Evolutionary conservation across 2,329 filamentous ascomycete genomes (phyloP).

Genomic region (Neospermospora avenae): DNA sequence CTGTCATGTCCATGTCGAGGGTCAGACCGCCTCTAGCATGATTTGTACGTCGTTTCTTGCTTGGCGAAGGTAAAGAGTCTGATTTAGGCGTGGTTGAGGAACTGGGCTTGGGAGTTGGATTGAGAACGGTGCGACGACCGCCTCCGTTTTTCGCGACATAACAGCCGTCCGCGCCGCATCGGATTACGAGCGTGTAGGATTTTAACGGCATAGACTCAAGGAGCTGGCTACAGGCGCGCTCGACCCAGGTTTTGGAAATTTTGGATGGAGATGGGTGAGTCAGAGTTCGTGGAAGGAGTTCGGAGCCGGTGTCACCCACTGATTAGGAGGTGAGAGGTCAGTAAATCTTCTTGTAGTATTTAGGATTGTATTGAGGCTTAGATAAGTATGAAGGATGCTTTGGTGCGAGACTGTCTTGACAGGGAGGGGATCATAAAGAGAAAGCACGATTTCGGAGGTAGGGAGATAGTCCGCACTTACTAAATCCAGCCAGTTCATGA

Average conservation of each 20-base stretch:
- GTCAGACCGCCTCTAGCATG: slow-evolving; percentile 49
- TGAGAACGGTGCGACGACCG: slow-evolving; percentile 11
- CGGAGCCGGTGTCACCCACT: slow-evolving; percentile 49
- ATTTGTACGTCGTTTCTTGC: slow-evolving; percentile 26
- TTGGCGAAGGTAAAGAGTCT: slow-evolving; percentile 12
- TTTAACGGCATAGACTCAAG: slow-evolving; percentile 62
- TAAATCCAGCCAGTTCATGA: slow-evolving; percentile 81
- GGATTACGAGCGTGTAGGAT: slow-evolving; percentile 64
- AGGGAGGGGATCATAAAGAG: too few species aligned
- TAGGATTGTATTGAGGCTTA: too few species aligned
- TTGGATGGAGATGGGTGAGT: slow-evolving; percentile 33
- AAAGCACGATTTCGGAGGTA: too few species aligned
- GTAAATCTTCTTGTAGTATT: too few species aligned
- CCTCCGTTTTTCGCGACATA: slow-evolving; percentile 49
- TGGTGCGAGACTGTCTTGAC: too few species aligned
- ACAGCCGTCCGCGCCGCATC: slow-evolving; percentile 70
- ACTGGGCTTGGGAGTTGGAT: too few species aligned
- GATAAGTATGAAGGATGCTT: too few species aligned
- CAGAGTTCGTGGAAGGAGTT: slow-evolving; percentile 18
- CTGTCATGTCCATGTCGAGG: slow-evolving; percentile 60
- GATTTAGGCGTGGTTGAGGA: too few species aligned
- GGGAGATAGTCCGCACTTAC: neutral
- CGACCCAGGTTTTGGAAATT: slow-evolving; percentile 50
- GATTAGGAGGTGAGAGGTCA: neutral
- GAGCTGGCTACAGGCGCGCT: slow-evolving; percentile 60